Conservation (phyloP, 257 asterid genomes). For the Plectranthus barbatus region DNA sequence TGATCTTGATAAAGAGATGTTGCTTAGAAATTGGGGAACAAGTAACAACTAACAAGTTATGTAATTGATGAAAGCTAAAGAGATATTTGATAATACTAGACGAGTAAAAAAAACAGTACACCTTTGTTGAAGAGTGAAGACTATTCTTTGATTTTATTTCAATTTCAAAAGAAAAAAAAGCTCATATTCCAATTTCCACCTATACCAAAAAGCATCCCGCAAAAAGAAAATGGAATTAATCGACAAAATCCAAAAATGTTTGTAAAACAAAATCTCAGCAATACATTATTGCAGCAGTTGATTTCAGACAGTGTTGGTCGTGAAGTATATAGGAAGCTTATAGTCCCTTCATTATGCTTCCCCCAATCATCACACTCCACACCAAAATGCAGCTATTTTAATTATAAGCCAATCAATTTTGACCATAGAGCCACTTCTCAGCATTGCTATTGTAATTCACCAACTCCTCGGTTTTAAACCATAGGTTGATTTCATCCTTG, state of each 20-base stretch:
- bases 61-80: too few relatives aligned
- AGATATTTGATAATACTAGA: too few relatives aligned
- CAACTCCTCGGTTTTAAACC: constrained; percentile 95
- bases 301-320: neutral
- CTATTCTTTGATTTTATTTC: neutral
- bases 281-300: constrained; percentile 35
- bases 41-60: too few relatives aligned
- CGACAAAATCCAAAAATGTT: constrained; percentile 2
- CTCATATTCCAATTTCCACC: neutral
- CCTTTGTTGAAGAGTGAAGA: too few relatives aligned
- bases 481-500: constrained; percentile 87
- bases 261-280: constrained; percentile 3
- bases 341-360: constrained; percentile 23
- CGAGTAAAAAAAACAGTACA: too few relatives aligned
- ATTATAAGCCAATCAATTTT: constrained; percentile 30
- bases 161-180: neutral
- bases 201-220: neutral
- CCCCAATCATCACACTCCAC: constrained; percentile 1
- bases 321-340: constrained; percentile 20
- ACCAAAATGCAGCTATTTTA: neutral
- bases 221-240: neutral
- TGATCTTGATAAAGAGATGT: too few relatives aligned
- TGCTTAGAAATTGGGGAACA: too few relatives aligned
- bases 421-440: constrained; percentile 92
- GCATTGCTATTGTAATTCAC: constrained; percentile 69